phyloP scores from a whole-genome alignment of 805 yeast species.

The Pachysolen tannophilus region DNA sequence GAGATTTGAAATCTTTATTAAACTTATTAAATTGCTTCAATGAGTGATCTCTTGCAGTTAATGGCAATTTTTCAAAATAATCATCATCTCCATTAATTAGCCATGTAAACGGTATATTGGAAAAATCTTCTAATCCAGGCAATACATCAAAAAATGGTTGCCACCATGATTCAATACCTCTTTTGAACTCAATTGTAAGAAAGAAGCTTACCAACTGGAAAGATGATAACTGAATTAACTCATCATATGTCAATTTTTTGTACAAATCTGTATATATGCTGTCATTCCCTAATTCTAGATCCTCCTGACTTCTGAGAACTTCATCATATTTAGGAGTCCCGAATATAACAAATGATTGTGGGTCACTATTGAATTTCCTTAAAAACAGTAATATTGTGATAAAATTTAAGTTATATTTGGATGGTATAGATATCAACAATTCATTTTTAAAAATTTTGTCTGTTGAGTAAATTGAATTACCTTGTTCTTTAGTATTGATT shows the following conservation, averaged over 20 bases:
- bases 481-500: conserved; percentile 35
- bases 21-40: conserved; percentile 35
- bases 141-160: conserved; percentile 56
- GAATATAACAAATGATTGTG: conserved; percentile 15
- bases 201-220: conserved; percentile 53
- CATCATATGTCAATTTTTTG: conserved; percentile 19
- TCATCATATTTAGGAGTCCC: not conserved
- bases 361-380: conserved; percentile 21
- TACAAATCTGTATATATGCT: conserved; percentile 27
- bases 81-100: conserved; percentile 20
- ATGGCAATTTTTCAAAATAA: conserved; percentile 34
- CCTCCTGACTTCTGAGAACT: not conserved
- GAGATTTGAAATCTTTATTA: conserved; percentile 33
- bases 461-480: conserved; percentile 54
- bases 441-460: conserved; percentile 30
- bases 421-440: conserved; percentile 48
- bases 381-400: conserved; percentile 42
- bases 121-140: conserved; percentile 50
- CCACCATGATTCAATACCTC: conserved; percentile 49
- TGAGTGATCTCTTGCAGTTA: conserved; percentile 30
- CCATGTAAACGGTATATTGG: conserved; percentile 61
- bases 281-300: not conserved
- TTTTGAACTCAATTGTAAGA: conserved; percentile 32
- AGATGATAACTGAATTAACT: conserved; percentile 39
- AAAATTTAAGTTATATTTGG: conserved; percentile 48